Percentiles rank a stretch among this genome's conserved stretches.
Evolutionary conservation across 2,329 filamentous ascomycete species (phyloP).

Genomic region (Sarocladiaceae sp.): DNA sequence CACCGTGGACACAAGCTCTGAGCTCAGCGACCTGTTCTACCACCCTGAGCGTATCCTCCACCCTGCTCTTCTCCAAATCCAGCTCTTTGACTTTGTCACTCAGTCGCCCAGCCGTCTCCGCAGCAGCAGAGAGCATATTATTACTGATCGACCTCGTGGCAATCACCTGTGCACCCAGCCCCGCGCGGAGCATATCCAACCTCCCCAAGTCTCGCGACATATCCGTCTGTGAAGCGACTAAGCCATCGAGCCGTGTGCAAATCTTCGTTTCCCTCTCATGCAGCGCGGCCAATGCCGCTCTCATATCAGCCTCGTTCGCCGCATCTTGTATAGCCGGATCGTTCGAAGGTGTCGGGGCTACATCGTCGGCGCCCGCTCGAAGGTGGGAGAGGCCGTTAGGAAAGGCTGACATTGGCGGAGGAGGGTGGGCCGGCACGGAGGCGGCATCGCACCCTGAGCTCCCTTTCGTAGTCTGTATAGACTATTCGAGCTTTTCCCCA

Average conservation of each 20-base stretch:
- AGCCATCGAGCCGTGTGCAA: conserved; percentile 67
- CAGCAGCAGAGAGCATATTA: conserved; percentile 84
- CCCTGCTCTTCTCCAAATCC: conserved; percentile 85
- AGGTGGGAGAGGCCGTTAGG: conserved; percentile 38
- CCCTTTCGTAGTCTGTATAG: conserved; percentile 15
- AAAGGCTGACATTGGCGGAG: conserved; percentile 43
- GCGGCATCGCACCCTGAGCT: conserved; percentile 36
- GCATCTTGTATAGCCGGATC: conserved; percentile 57
- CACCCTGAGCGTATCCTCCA: conserved; percentile 84
- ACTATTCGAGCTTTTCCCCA: not conserved
- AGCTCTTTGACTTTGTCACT: conserved; percentile 83
- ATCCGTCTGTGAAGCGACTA: conserved; percentile 80
- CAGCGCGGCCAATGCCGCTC: conserved; percentile 69
- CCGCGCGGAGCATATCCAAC: conserved; percentile 83
- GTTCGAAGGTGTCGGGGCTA: conserved; percentile 12
- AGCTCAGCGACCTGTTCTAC: conserved; percentile 96
- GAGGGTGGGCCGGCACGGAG: conserved; percentile 26
- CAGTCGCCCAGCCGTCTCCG: conserved; percentile 78
- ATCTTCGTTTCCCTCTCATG: conserved; percentile 72
- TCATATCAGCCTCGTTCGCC: conserved; percentile 73
- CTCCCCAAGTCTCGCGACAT: conserved; percentile 82
- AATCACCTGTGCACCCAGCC: conserved; percentile 81
- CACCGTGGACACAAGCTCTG: conserved; percentile 92
- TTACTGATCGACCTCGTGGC: conserved; percentile 79
- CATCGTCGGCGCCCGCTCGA: conserved; percentile 17